Evolutionary conservation across 441 rosid genomes (phyloP).

Genomic region (Euphorbia corollata): DNA sequence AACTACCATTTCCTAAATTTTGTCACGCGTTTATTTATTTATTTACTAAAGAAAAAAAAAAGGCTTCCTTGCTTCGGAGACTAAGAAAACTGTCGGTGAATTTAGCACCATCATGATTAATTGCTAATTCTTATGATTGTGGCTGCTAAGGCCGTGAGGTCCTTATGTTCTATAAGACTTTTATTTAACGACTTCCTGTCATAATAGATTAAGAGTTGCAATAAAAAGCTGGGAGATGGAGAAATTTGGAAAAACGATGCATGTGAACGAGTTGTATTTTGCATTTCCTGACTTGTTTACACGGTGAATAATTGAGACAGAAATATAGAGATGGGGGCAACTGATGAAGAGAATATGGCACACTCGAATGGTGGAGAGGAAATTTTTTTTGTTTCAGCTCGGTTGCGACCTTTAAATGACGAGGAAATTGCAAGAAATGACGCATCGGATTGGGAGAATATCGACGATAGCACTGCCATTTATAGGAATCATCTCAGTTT

Average conservation of each 20-base stretch:
- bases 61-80: constrained; percentile 23
- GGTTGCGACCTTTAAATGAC: constrained; percentile 75
- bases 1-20: constrained; percentile 18
- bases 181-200: constrained; percentile 17
- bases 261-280: constrained; percentile 7
- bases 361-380: constrained; percentile 40
- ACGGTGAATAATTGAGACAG: constrained; percentile 20
- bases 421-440: constrained; percentile 61
- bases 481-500: constrained; percentile 58
- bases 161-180: constrained; percentile 27
- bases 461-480: constrained; percentile 50
- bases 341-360: constrained; percentile 46
- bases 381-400: constrained; percentile 67
- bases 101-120: constrained; percentile 36
- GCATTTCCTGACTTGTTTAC: constrained; percentile 10
- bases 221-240: constrained; percentile 24
- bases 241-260: constrained; percentile 10
- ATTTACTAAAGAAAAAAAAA: constrained; percentile 11
- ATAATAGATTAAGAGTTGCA: constrained; percentile 17
- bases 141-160: constrained; percentile 29
- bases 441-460: constrained; percentile 82
- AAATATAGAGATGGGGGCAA: constrained; percentile 44
- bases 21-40: constrained; percentile 16
- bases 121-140: constrained; percentile 35
- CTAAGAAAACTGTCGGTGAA: constrained; percentile 27